phyloP scores from a whole-genome alignment of 2,329 filamentous ascomycete genomes.

The Xylariaceae sp. region DNA sequence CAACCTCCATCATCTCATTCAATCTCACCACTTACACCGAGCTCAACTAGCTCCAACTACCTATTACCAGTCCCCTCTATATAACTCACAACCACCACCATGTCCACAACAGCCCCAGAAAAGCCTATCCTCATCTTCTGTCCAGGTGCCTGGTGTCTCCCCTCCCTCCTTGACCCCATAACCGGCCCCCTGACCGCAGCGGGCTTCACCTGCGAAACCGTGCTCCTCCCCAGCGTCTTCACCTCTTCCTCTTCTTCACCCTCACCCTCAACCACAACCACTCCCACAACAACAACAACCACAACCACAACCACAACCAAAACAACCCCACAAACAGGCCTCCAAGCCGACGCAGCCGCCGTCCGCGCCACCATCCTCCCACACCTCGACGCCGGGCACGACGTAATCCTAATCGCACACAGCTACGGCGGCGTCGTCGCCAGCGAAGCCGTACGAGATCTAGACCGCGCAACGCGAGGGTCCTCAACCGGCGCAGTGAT shows the following conservation, averaged over 20 bases:
- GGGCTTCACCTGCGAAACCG: constrained; percentile 16
- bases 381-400: constrained; percentile 18
- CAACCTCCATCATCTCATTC: no score
- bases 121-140: constrained; percentile 20
- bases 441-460: constrained; percentile 19
- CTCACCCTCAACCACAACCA: no score
- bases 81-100: no score
- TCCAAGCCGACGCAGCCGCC: constrained; percentile 18
- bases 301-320: no score
- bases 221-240: constrained; percentile 16
- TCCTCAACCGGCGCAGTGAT: constrained; percentile 13
- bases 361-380: constrained; percentile 14
- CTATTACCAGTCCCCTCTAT: no score
- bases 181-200: constrained; percentile 16
- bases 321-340: background rate
- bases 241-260: no score
- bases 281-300: no score
- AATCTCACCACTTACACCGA: background rate
- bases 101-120: background rate
- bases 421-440: constrained; percentile 23
- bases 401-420: constrained; percentile 19
- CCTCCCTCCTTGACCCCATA: constrained; percentile 14
- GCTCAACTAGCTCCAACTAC: no score
- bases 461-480: constrained; percentile 17
- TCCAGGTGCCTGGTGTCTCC: constrained; percentile 20